Evolutionary conservation across 78 protist species (phyloP).

Genomic region (Dictyostelium purpureum): DNA sequence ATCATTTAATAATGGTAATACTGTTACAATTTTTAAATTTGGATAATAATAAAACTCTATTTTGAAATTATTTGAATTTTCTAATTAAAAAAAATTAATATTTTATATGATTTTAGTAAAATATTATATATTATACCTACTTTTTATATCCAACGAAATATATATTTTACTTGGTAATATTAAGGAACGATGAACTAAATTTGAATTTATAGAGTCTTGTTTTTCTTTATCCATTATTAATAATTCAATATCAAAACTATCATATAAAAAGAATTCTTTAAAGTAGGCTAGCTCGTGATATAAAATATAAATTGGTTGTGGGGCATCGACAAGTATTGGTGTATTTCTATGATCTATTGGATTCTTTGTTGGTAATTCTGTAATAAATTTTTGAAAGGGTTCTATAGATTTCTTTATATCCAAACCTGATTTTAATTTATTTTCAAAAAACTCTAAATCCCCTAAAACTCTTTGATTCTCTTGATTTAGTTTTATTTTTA

Average conservation of each 20-base stretch:
- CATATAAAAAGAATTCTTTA: neutral
- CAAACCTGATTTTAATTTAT: neutral
- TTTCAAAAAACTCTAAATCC: conserved; percentile 8
- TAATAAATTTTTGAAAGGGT: conserved; percentile 36
- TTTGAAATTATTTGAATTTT: neutral
- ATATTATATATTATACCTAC: neutral
- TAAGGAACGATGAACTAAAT: no score
- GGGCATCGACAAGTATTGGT: conserved; percentile 3
- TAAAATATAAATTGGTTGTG: conserved; percentile 38
- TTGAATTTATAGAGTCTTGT: neutral
- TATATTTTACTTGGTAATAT: neutral
- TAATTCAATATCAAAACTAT: neutral
- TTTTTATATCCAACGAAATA: neutral
- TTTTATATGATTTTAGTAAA: neutral
- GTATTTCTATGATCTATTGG: neutral
- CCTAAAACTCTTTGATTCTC: neutral
- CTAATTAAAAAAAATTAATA: neutral
- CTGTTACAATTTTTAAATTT: conserved; percentile 50
- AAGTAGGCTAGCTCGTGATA: conserved; percentile 13
- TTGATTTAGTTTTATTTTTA: neutral
- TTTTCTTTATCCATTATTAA: neutral
- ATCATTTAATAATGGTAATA: neutral
- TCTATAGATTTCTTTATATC: neutral
- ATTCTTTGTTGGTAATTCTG: neutral
- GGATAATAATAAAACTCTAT: conserved; percentile 65